Conservation (phyloP, 495 filamentous ascomycete genomes). For the Aspergillus wentii region DNA sequence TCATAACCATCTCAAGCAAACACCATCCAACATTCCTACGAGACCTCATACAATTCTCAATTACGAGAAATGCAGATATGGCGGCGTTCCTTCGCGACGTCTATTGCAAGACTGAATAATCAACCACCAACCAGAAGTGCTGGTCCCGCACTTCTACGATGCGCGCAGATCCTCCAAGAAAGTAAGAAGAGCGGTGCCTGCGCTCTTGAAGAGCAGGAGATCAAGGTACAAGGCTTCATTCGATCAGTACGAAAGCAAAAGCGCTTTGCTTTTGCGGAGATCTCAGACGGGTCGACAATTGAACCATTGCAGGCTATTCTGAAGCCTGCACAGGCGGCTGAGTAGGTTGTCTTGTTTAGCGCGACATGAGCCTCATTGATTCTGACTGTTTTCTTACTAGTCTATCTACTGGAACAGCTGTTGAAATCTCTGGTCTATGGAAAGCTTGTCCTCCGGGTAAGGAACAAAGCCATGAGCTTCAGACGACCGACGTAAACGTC, state of each 20-base stretch:
- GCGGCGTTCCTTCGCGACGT: constrained; percentile 38
- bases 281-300: constrained; percentile 84
- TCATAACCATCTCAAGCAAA: too few species aligned
- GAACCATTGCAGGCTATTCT: constrained; percentile 78
- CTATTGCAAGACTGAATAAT: constrained; percentile 27
- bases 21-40: too few species aligned
- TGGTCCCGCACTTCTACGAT: constrained; percentile 22
- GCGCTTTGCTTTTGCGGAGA: constrained; percentile 70
- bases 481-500: constrained; percentile 60
- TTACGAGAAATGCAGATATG: constrained; percentile 39
- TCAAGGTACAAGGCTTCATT: constrained; percentile 73
- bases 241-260: constrained; percentile 86
- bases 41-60: constrained; percentile 8
- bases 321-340: constrained; percentile 65
- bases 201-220: constrained; percentile 32
- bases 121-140: constrained; percentile 10
- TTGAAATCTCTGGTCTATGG: constrained; percentile 77
- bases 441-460: constrained; percentile 62
- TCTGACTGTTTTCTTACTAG: constrained; percentile 35
- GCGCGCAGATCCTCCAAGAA: constrained; percentile 34
- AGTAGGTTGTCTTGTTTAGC: constrained; percentile 50
- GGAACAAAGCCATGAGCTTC: constrained; percentile 75
- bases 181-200: constrained; percentile 21
- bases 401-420: constrained; percentile 72
- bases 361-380: constrained; percentile 7